Conservation (phyloP, 352 stramenopile genomes). For the Discostella stelligera region DNA sequence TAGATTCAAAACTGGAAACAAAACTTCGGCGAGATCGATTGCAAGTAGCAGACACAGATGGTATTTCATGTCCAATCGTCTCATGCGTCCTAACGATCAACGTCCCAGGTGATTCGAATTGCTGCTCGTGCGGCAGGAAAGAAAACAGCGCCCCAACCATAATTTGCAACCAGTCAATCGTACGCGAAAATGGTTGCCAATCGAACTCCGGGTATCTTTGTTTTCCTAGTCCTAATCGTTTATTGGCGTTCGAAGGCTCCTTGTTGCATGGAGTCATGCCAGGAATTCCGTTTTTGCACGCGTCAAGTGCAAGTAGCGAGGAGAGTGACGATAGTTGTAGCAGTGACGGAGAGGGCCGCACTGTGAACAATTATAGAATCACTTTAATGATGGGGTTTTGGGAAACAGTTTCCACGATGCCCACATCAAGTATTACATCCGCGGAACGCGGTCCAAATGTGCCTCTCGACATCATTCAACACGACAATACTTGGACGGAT, state of each 20-base stretch:
- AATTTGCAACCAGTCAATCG: conserved; percentile 46
- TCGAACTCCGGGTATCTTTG: conserved; percentile 40
- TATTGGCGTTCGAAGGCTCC: conserved; percentile 53
- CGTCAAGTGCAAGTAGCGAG: conserved; percentile 8
- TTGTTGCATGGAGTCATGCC: conserved; percentile 56
- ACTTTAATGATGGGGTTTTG: conserved; percentile 55
- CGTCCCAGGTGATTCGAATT: conserved; percentile 25
- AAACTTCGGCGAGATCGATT: neutral
- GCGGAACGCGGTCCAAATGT: conserved; percentile 30
- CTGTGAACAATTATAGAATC: conserved; percentile 16
- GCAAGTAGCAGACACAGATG: conserved; percentile 10
- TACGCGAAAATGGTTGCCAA: conserved; percentile 5
- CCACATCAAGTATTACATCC: neutral
- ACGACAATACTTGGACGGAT: conserved; percentile 5
- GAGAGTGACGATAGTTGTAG: conserved; percentile 10
- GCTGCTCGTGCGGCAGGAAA: conserved; percentile 16
- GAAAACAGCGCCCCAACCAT: conserved; percentile 39
- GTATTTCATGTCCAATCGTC: conserved; percentile 38
- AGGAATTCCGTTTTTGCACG: conserved; percentile 25
- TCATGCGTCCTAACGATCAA: conserved; percentile 56
- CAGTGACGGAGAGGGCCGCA: neutral
- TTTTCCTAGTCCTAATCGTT: conserved; percentile 48
- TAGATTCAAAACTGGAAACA: neutral
- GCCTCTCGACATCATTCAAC: conserved; percentile 10
- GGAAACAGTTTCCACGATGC: conserved; percentile 23